Evolutionary conservation across 306 rosid genomes (phyloP).

Genomic region (Vachellia pachyceras): DNA sequence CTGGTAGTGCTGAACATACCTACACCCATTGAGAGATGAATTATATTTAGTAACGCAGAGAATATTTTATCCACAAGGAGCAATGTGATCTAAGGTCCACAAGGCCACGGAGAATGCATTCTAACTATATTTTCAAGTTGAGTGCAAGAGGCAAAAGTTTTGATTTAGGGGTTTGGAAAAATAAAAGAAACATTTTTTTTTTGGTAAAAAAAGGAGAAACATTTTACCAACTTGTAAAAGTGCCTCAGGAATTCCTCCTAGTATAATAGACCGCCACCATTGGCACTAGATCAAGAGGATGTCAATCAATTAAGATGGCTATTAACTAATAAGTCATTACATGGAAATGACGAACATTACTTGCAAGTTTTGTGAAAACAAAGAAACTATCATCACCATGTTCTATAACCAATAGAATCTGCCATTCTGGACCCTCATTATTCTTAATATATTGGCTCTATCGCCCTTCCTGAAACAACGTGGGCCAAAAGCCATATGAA

Average conservation of each 20-base stretch:
- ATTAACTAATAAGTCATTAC: neutral
- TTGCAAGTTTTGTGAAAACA: neutral
- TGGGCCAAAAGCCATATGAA: neutral
- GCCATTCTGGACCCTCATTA: neutral
- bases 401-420: neutral
- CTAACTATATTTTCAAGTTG: neutral
- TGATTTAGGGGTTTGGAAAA: neutral
- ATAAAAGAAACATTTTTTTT: no score
- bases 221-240: neutral
- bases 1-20: constrained; percentile 63
- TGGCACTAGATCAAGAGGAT: neutral
- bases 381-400: neutral
- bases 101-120: neutral
- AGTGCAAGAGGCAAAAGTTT: neutral
- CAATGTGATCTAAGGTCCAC: neutral
- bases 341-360: neutral
- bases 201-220: no score
- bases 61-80: neutral
- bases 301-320: neutral
- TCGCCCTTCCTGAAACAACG: neutral
- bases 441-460: neutral
- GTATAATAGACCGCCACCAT: neutral
- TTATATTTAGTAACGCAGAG: neutral
- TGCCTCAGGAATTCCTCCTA: neutral
- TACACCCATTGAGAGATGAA: constrained; percentile 40